phyloP scores from a whole-genome alignment of 169 alveolate genomes.

The Plasmodium sp. region DNA sequence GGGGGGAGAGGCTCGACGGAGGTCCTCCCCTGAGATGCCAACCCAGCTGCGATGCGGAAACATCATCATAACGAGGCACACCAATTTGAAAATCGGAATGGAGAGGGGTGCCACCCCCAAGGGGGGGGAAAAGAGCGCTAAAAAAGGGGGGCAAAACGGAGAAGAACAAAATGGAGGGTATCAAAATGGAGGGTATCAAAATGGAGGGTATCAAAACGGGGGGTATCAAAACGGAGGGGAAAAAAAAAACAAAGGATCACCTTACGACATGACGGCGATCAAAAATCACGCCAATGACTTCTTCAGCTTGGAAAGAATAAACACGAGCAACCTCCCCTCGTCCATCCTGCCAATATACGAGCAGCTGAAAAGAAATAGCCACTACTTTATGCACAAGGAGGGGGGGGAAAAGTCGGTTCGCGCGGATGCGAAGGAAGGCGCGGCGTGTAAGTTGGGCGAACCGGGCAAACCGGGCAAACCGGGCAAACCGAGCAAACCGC shows the following conservation, averaged over 20 bases:
- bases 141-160: background rate
- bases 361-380: background rate
- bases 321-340: background rate
- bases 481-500: background rate
- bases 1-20: background rate
- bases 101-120: background rate
- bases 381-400: background rate
- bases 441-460: background rate
- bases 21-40: background rate
- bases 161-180: background rate
- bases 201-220: background rate
- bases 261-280: background rate
- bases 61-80: slow-evolving; percentile 69
- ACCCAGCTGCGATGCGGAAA: slow-evolving; percentile 18
- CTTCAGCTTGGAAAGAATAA: background rate
- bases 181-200: background rate
- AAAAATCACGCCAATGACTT: background rate
- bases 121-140: background rate
- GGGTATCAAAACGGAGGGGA: background rate
- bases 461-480: no score
- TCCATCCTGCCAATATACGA: background rate
- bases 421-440: background rate
- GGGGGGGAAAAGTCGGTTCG: background rate
- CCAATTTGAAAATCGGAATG: slow-evolving; percentile 58
- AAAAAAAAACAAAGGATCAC: background rate